Conservation (phyloP, 2,329 filamentous ascomycete species). For the Penicillium hesseltinei region DNA sequence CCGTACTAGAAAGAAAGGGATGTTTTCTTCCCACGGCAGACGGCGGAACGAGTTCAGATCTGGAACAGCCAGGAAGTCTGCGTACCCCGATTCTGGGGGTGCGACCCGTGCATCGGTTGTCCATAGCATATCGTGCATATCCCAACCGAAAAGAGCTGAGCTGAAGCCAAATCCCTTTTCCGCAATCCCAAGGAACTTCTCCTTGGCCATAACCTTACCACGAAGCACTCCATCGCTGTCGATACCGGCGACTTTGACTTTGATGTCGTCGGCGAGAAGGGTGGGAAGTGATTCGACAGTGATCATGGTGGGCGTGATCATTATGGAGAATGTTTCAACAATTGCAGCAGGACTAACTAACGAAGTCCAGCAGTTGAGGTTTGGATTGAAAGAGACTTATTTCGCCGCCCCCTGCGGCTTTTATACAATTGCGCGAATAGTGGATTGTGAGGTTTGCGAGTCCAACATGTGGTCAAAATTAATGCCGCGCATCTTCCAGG, state of each 20-base stretch:
- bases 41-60: conserved; percentile 73
- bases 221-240: conserved; percentile 84
- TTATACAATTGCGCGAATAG: conserved; percentile 8
- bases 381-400: neutral
- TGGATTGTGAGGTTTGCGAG: neutral
- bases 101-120: conserved; percentile 63
- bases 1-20: conserved; percentile 78
- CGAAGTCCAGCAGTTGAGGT: neutral
- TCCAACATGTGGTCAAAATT: neutral
- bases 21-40: conserved; percentile 84
- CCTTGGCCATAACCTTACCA: conserved; percentile 86
- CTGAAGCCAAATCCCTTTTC: conserved; percentile 83
- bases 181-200: conserved; percentile 81
- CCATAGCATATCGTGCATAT: conserved; percentile 92
- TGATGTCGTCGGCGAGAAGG: conserved; percentile 67
- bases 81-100: conserved; percentile 83
- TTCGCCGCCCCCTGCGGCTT: neutral
- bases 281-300: conserved; percentile 64
- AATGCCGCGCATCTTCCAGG: neutral
- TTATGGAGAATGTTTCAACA: neutral
- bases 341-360: neutral
- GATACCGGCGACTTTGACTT: conserved; percentile 81
- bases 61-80: conserved; percentile 76
- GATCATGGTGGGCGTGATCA: conserved; percentile 17
- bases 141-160: conserved; percentile 90